phyloP scores from a whole-genome alignment of 352 stramenopile species.

The Pythium periplocum region DNA sequence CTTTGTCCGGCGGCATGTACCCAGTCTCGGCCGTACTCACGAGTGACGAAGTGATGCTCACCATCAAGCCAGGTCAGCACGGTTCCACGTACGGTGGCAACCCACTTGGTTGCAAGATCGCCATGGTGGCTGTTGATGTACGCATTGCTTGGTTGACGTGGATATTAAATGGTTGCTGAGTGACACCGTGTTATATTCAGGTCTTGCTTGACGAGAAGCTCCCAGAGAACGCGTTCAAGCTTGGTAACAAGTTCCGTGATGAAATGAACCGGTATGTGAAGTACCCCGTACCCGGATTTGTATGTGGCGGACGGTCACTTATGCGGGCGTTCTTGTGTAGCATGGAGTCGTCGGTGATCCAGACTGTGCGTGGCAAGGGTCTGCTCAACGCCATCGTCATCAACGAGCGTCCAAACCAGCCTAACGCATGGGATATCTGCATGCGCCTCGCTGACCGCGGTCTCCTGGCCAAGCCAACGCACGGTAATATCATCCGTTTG shows the following conservation, averaged over 20 bases:
- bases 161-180: too few relatives aligned
- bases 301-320: neutral
- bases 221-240: slow-evolving; percentile 89
- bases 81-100: slow-evolving; percentile 97
- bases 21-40: slow-evolving; percentile 97
- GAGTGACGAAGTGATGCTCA: slow-evolving; percentile 97
- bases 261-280: slow-evolving; percentile 76
- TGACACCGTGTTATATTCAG: slow-evolving; percentile 17
- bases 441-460: slow-evolving; percentile 94
- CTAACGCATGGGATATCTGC: slow-evolving; percentile 94
- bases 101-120: slow-evolving; percentile 95
- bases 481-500: slow-evolving; percentile 98
- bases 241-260: slow-evolving; percentile 91
- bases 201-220: slow-evolving; percentile 97
- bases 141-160: slow-evolving; percentile 5
- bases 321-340: slow-evolving; percentile 6
- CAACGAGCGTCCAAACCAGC: slow-evolving; percentile 82
- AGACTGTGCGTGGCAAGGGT: slow-evolving; percentile 91
- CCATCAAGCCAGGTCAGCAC: slow-evolving; percentile 96
- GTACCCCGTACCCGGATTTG: too few relatives aligned
- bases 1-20: slow-evolving; percentile 96
- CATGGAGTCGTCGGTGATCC: slow-evolving; percentile 62
- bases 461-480: slow-evolving; percentile 98
- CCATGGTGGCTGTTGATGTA: slow-evolving; percentile 86
- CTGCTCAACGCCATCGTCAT: slow-evolving; percentile 99